phyloP scores from a whole-genome alignment of 768 basidiomycete genomes.

The Boletus tomentosulus region DNA sequence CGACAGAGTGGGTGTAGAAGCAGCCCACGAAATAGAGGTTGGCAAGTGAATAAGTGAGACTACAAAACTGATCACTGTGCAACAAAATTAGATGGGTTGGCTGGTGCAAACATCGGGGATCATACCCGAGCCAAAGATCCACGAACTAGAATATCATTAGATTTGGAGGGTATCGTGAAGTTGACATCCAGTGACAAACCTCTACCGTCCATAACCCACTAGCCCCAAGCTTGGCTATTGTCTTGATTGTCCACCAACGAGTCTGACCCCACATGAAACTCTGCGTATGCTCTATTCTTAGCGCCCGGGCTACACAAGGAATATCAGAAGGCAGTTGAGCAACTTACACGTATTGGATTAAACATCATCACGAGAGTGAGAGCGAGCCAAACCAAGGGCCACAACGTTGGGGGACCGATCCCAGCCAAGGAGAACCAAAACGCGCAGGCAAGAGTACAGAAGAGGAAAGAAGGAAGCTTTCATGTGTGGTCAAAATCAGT shows the following conservation, averaged over 20 bases:
- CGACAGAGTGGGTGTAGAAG: constrained; percentile 45
- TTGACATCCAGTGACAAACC: constrained; percentile 35
- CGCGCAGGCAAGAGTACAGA: constrained; percentile 67
- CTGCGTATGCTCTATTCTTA: constrained; percentile 37
- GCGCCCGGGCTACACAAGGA: not conserved
- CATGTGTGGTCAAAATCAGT: not conserved
- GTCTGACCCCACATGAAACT: constrained; percentile 35
- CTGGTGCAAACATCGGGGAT: not conserved
- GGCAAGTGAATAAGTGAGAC: constrained; percentile 68
- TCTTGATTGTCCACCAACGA: constrained; percentile 79
- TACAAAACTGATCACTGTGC: constrained; percentile 76
- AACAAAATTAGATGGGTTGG: constrained; percentile 5
- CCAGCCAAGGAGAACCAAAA: constrained; percentile 82
- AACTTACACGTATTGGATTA: constrained; percentile 68
- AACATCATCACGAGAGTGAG: constrained; percentile 56
- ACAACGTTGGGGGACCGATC: constrained; percentile 67
- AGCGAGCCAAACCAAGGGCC: constrained; percentile 80
- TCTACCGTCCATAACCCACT: constrained; percentile 75
- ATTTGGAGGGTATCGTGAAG: not conserved
- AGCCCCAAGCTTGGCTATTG: constrained; percentile 54
- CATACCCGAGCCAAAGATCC: constrained; percentile 88
- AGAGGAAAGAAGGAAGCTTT: constrained; percentile 78
- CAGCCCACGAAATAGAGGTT: constrained; percentile 75
- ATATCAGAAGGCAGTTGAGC: not conserved
- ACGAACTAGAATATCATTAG: constrained; percentile 48